Conservation (phyloP, 441 rosid species). For the Erodium texanum region DNA sequence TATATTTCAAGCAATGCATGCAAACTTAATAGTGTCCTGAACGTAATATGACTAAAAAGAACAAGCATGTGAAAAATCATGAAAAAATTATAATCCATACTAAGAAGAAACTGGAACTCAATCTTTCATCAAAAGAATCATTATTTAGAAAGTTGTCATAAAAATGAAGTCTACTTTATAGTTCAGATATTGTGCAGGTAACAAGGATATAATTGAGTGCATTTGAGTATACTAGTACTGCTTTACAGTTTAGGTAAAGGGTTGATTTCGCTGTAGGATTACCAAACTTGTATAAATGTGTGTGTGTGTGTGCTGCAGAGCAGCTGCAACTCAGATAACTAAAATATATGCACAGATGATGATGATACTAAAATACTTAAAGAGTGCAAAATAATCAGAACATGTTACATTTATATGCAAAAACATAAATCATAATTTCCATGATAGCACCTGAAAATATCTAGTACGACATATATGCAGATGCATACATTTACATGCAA, state of each 20-base stretch:
- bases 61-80: constrained; percentile 1
- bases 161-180: not conserved
- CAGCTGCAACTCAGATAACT: not conserved
- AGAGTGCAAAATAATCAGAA: not conserved
- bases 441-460: constrained; percentile 5
- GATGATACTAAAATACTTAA: not conserved
- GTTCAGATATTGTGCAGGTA: not conserved
- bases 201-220: not conserved
- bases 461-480: not conserved
- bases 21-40: constrained; percentile 7
- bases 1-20: constrained; percentile 18
- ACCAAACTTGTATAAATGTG: not conserved
- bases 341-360: not conserved
- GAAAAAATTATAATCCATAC: not conserved
- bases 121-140: not conserved
- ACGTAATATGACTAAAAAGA: not conserved
- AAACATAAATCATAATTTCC: not conserved
- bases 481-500: not conserved
- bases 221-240: not conserved
- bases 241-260: not conserved
- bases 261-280: not conserved
- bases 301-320: not conserved
- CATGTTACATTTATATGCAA: not conserved
- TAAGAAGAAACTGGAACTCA: not conserved
- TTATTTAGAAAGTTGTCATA: not conserved